Conservation (phyloP, 2,329 filamentous ascomycete species). For the Claviceps sorghi region DNA sequence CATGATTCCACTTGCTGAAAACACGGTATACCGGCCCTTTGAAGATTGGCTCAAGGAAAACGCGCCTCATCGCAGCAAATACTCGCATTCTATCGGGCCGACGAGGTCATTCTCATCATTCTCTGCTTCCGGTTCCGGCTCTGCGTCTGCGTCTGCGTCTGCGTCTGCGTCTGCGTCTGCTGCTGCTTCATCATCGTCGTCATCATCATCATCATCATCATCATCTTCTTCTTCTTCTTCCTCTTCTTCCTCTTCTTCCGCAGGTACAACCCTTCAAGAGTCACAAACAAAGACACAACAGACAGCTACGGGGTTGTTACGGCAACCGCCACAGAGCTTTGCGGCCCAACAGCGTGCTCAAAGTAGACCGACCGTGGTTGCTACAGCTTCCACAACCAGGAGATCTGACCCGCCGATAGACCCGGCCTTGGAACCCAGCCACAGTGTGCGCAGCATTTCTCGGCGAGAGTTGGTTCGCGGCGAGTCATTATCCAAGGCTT, state of each 20-base stretch:
- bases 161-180: conserved; percentile 2
- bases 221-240: conserved; percentile 8
- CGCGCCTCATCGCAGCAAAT: conserved; percentile 5
- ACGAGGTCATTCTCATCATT: conserved; percentile 4
- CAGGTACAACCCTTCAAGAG: conserved; percentile 15
- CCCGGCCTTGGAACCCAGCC: conserved; percentile 12
- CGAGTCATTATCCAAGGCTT: conserved; percentile 12
- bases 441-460: conserved; percentile 16
- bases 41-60: conserved; percentile 46
- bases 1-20: conserved; percentile 44
- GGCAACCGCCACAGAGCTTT: conserved; percentile 47
- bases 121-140: conserved; percentile 1
- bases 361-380: conserved; percentile 24
- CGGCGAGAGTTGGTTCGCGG: conserved; percentile 15
- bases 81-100: conserved; percentile 2
- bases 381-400: conserved; percentile 14
- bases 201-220: too few species aligned
- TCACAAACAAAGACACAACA: conserved; percentile 19
- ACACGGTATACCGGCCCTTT: conserved; percentile 50
- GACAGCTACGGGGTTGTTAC: conserved; percentile 29
- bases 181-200: background rate
- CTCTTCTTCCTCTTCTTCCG: background rate
- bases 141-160: background rate
- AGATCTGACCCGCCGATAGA: conserved; percentile 15
- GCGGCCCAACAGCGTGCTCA: conserved; percentile 51